Percentiles rank a stretch among this genome's conserved stretches.
Conservation (phyloP, 75 land plant genomes). For the Larix kaempferi region DNA sequence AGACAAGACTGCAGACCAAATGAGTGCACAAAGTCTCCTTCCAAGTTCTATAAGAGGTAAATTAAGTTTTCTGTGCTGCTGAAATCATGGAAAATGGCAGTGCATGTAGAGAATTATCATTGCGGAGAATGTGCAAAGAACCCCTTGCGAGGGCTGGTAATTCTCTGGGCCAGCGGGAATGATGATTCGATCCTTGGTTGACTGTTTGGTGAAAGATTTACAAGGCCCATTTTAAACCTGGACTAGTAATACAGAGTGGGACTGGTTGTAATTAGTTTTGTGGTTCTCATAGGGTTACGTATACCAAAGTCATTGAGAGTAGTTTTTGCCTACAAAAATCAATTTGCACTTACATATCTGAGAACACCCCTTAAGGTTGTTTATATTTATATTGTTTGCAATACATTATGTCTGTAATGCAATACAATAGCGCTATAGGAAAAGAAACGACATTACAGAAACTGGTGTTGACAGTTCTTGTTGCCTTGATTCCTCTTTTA, state of each 20-base stretch:
- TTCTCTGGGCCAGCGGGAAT: too few species aligned
- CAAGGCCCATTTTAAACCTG: not conserved
- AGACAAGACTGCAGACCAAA: not conserved
- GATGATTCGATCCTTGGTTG: too few species aligned
- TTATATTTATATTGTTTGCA: conserved; percentile 58
- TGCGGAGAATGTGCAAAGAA: too few species aligned
- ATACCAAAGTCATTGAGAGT: conserved; percentile 66
- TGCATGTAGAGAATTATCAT: too few species aligned
- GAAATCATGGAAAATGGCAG: too few species aligned
- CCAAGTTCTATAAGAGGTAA: conserved; percentile 3
- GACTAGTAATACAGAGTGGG: conserved; percentile 39
- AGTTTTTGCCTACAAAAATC: conserved; percentile 87
- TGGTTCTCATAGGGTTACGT: conserved; percentile 57
- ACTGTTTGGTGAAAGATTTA: too few species aligned
- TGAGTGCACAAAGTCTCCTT: not conserved
- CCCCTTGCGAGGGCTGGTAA: too few species aligned
- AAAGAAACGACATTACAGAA: conserved; percentile 21
- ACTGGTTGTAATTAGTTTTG: conserved; percentile 28
- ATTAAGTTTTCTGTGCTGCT: not conserved
- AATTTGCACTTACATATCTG: conserved; percentile 81
- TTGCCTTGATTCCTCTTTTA: conserved; percentile 34
- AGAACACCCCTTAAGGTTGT: conserved; percentile 89
- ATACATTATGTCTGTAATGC: conserved; percentile 59
- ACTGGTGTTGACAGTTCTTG: conserved; percentile 16
- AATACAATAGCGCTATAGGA: conserved; percentile 29